Evolutionary conservation across 257 asterid species (phyloP).

Genomic region (Solanum medicagineum): DNA sequence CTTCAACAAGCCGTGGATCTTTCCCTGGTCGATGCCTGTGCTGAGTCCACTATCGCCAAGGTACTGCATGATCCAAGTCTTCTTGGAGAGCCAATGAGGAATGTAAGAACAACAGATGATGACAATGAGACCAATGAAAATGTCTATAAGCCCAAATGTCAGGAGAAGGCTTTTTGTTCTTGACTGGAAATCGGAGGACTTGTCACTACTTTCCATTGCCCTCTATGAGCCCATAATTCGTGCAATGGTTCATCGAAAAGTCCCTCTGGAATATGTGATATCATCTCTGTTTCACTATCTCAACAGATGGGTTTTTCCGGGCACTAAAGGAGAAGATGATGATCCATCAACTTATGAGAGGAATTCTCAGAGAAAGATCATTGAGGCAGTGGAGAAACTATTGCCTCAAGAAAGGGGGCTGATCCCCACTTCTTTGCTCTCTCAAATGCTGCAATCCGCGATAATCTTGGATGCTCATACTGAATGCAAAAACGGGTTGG

Average conservation of each 20-base stretch:
- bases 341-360: conserved; percentile 5
- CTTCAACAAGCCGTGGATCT: conserved; percentile 38
- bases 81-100: conserved; percentile 46
- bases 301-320: conserved; percentile 39
- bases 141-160: conserved; percentile 23
- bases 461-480: conserved; percentile 23
- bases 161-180: conserved; percentile 49
- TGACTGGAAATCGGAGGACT: conserved; percentile 45
- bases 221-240: conserved; percentile 40
- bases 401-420: conserved; percentile 28
- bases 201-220: conserved; percentile 26
- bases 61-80: conserved; percentile 40
- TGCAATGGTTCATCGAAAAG: conserved; percentile 23
- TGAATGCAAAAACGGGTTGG: conserved; percentile 46
- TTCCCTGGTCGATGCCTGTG: conserved; percentile 41
- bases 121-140: conserved; percentile 18
- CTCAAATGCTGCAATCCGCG: conserved; percentile 43
- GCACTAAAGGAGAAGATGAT: conserved; percentile 11
- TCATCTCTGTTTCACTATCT: conserved; percentile 41
- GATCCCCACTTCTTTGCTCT: conserved; percentile 34
- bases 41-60: conserved; percentile 33
- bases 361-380: conserved; percentile 32
- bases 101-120: conserved; percentile 2
- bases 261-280: conserved; percentile 37
- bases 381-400: conserved; percentile 43